Evolutionary conservation across 306 rosid genomes (phyloP), one percentile per base, ranked within the genome.

Genomic region (Quillaja saponaria): DNA sequence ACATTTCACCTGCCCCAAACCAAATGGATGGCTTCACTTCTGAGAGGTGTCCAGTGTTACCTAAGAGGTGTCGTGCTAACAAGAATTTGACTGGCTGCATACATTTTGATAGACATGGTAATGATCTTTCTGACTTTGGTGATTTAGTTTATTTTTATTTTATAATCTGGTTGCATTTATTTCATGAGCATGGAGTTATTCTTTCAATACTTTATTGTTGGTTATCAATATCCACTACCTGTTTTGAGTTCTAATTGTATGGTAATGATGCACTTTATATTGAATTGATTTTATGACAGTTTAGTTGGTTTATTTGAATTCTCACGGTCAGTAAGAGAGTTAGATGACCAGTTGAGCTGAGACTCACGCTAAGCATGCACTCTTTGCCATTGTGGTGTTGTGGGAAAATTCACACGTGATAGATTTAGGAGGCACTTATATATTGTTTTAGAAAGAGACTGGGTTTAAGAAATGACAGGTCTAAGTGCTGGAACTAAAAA

Each of bases 1-100:
- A n/a, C n/a, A n/a, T n/a, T n/a, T n/a, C n/a, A n/a, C n/a, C n/a
- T n/a, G n/a, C n/a, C n/a, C n/a, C n/a, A n/a, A n/a, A n/a, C n/a
- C n/a, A n/a, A n/a, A n/a, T n/a, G n/a, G n/a, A n/a, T n/a, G n/a
- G n/a, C n/a, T n/a, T n/a, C n/a, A n/a, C n/a, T n/a, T n/a, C 18
- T 34, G 55, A 49, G 31, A 57, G 38, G 13, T 67, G 56, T 46
- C 47, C 34, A 57, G 52, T 46, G 37, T 47, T 40, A 45, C 3
- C 1, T n/a, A 11, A 34, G 31, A 42, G 20, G 5, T 66, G 71
- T 55, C 45, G 7, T 6, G 46, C 33, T 44, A 16, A 54, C 18
- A 55, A 53, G 55, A 42, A 33, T 11, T 25, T 54, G 21, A 16
- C 45, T 6, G 63, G 63, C 21, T 68, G 65, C 65, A 3, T 57